Evolutionary conservation across 805 yeast genomes (phyloP).

Genomic region (Candida silvicultrix): DNA sequence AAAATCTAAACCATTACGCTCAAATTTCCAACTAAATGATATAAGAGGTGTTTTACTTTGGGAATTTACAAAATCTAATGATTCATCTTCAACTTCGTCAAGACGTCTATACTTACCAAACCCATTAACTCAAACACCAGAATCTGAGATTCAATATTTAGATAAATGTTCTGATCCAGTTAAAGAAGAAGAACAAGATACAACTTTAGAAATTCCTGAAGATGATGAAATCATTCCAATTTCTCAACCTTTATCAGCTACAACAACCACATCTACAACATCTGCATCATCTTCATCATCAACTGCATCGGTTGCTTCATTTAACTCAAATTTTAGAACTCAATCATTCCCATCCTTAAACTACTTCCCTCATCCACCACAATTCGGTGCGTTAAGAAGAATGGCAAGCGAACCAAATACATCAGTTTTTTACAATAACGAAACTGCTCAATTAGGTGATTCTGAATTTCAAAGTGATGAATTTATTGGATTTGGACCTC

Average conservation of each 20-base stretch:
- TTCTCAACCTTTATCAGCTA: slow-evolving; percentile 5
- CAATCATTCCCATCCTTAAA: slow-evolving; percentile 2
- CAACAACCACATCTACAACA: slow-evolving; percentile 4
- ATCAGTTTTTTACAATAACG: background rate
- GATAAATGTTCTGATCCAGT: background rate
- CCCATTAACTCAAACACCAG: background rate
- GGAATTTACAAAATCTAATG: slow-evolving; percentile 33
- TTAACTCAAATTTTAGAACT: slow-evolving; percentile 3
- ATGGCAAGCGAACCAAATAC: slow-evolving; percentile 3
- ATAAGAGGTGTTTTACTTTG: slow-evolving; percentile 34
- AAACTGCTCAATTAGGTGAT: background rate
- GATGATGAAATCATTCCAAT: slow-evolving; percentile 12
- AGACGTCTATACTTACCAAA: slow-evolving; percentile 25
- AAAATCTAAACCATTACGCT: background rate
- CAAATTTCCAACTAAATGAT: slow-evolving; percentile 17
- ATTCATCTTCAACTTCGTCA: slow-evolving; percentile 25
- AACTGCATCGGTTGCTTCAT: slow-evolving; percentile 3
- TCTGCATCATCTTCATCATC: slow-evolving; percentile 6
- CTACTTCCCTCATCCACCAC: slow-evolving; percentile 7
- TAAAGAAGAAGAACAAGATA: slow-evolving; percentile 4
- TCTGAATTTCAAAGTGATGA: background rate
- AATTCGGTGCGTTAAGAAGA: slow-evolving; percentile 1
- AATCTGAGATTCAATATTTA: background rate
- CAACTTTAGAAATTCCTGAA: slow-evolving; percentile 12
- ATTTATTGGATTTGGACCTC: background rate